Evolutionary conservation across 257 asterid genomes (phyloP), one percentile per base, ranked within the genome.

Genomic region (Jasminum sambac): DNA sequence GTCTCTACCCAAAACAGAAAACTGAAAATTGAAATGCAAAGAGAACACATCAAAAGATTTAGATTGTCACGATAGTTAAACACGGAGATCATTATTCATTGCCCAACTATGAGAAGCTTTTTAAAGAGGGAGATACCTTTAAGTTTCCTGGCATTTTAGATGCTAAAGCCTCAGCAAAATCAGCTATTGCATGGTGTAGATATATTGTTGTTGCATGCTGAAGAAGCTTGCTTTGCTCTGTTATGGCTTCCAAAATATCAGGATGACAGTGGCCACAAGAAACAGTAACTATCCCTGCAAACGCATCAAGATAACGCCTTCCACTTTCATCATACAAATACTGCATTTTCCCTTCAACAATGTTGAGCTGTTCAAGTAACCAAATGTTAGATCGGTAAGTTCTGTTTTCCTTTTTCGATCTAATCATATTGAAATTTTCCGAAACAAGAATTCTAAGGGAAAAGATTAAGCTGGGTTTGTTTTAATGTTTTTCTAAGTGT

Each of bases 181-280:
- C 96, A 50, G 77, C 94, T 61, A 90, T 90, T 0, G 96, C 95
- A 26, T 93, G 97, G 82, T 93, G 97, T n/a, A 90, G 78, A 72
- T 93, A 93, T 68, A 93, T 89, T 43, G 98, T 90, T 69, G 98
- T 89, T 21, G 98, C 90, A 71, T 93, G 98, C 64, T 93, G 97
- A 65, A 90, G 97, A 88, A 93, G 95, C 84, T 86, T 89, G 90
- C 87, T 90, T 71, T 93, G 98, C 72, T 90, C 94, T 5, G 63
- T 75, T 66, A 85, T 81, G 41, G 96, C 96, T 69, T 87, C 79
- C 73, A 90, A 76, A 41, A 93, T 71, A 8, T 84, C 87, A 8
- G 98, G 98, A 76, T 93, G 98, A 71, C 98, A 93, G 69, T 93
- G 98, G 9, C 98, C 98, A 72, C 98, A 93, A 13, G 98, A 93